These are phyloP conservation scores for Globisporangium cylindrosporum DNA, from an alignment of 352 stramenopile species.

Conservation along the genomic window DNA sequence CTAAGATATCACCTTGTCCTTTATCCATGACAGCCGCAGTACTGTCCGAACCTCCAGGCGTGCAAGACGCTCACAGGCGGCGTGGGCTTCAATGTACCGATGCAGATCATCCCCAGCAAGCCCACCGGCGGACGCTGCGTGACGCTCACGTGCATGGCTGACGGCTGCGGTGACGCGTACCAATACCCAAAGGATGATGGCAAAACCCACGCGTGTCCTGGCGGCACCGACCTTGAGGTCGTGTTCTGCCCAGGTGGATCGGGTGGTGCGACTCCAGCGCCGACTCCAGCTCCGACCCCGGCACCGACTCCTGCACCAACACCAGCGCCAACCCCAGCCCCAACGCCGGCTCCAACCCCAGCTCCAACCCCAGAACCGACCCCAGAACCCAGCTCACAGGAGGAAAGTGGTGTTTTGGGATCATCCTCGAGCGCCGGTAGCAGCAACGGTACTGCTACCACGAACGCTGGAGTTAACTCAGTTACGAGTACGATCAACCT, in stretches of 20 bases:
- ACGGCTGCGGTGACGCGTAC: constrained; percentile 61
- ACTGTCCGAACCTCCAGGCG: constrained; percentile 40
- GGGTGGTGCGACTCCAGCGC: constrained; percentile 23
- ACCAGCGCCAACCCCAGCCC: constrained; percentile 28
- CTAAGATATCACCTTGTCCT: background rate
- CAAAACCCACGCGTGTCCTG: constrained; percentile 62
- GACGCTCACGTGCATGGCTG: constrained; percentile 47
- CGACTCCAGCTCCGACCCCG: constrained; percentile 20
- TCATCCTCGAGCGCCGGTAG: constrained; percentile 5
- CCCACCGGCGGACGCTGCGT: constrained; percentile 36
- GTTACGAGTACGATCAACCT: constrained; percentile 5
- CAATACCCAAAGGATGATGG: constrained; percentile 64
- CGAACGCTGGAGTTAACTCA: constrained; percentile 1
- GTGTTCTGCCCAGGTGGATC: constrained; percentile 54
- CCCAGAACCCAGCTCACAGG: constrained; percentile 14
- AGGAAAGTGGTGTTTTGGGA: constrained; percentile 11
- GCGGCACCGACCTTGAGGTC: constrained; percentile 45
- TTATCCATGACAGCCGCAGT: constrained; percentile 31
- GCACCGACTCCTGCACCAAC: constrained; percentile 29
- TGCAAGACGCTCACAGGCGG: constrained; percentile 64
- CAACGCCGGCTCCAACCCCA: constrained; percentile 23
- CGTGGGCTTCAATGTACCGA: constrained; percentile 60
- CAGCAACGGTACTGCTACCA: constrained; percentile 4
- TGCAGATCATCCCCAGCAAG: constrained; percentile 52
- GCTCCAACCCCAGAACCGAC: background rate